Conservation (phyloP, 2,329 filamentous ascomycete species). For the Teratosphaeria zuluensis region DNA sequence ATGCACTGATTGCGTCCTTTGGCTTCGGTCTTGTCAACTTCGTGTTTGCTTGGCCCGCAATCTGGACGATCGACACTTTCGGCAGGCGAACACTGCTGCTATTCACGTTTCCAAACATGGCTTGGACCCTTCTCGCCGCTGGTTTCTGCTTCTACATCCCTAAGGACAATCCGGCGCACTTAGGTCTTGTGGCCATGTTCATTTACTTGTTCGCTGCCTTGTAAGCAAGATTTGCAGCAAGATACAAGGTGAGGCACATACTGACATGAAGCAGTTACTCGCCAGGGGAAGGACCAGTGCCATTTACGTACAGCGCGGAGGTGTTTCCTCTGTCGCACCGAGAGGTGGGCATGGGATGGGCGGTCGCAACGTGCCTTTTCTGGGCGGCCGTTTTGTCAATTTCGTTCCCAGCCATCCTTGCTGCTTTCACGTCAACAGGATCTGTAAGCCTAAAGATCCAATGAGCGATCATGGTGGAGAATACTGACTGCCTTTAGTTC, state of each 20-base stretch:
- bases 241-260: not conserved
- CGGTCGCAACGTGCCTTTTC: conserved; percentile 44
- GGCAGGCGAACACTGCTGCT: conserved; percentile 43
- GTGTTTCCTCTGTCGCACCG: conserved; percentile 62
- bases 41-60: conserved; percentile 29
- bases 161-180: conserved; percentile 31
- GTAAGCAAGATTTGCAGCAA: not conserved
- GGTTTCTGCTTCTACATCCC: conserved; percentile 46
- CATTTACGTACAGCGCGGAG: conserved; percentile 58
- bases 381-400: conserved; percentile 43
- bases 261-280: conserved; percentile 15
- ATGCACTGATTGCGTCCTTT: conserved; percentile 32
- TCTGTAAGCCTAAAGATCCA: conserved; percentile 20
- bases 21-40: conserved; percentile 40
- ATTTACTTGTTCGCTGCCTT: conserved; percentile 43
- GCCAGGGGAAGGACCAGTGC: conserved; percentile 35
- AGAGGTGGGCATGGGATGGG: conserved; percentile 62
- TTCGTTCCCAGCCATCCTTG: conserved; percentile 39
- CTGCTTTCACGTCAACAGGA: conserved; percentile 40
- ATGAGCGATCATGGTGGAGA: not conserved
- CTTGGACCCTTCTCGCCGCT: conserved; percentile 36
- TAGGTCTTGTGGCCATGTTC: conserved; percentile 34
- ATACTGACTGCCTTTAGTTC: conserved; percentile 28
- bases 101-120: conserved; percentile 44
- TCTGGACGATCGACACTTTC: conserved; percentile 32